Conservation (phyloP, 306 rosid genomes). For the Lathyrus aphaca region DNA sequence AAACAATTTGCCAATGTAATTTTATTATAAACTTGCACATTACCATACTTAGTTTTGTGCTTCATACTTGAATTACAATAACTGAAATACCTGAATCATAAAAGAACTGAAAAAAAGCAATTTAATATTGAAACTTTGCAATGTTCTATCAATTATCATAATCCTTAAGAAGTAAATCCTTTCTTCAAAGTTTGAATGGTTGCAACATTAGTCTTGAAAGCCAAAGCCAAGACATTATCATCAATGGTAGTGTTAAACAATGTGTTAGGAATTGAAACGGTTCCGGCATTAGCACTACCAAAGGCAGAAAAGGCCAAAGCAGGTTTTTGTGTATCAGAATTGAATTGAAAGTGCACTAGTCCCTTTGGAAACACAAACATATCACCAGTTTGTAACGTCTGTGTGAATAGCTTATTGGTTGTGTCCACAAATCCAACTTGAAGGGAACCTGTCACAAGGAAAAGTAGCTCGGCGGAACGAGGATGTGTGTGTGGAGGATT, state of each 20-base stretch:
- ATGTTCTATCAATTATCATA: background rate
- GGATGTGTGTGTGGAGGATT: slow-evolving; percentile 65
- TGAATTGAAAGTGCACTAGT: slow-evolving; percentile 55
- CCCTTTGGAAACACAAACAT: slow-evolving; percentile 62
- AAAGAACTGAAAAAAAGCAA: background rate
- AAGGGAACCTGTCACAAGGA: slow-evolving; percentile 40
- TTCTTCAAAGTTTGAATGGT: slow-evolving; percentile 52
- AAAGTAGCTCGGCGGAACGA: slow-evolving; percentile 56
- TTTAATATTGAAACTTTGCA: background rate
- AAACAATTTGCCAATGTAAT: too few species aligned
- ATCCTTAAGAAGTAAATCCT: slow-evolving; percentile 37
- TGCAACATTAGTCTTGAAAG: slow-evolving; percentile 53
- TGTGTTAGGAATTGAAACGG: slow-evolving; percentile 45
- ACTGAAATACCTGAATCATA: background rate
- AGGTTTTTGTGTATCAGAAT: slow-evolving; percentile 9
- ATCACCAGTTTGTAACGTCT: slow-evolving; percentile 43
- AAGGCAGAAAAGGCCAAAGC: slow-evolving; percentile 55
- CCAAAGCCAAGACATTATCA: slow-evolving; percentile 49
- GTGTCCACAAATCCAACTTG: slow-evolving; percentile 63
- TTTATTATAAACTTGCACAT: too few species aligned
- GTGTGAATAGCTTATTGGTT: slow-evolving; percentile 51
- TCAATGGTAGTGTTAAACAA: slow-evolving; percentile 49
- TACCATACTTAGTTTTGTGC: background rate
- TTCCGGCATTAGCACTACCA: slow-evolving; percentile 56
- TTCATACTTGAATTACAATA: background rate